phyloP scores from a whole-genome alignment of 2,329 filamentous ascomycete genomes.

The Trichothecium roseum region DNA sequence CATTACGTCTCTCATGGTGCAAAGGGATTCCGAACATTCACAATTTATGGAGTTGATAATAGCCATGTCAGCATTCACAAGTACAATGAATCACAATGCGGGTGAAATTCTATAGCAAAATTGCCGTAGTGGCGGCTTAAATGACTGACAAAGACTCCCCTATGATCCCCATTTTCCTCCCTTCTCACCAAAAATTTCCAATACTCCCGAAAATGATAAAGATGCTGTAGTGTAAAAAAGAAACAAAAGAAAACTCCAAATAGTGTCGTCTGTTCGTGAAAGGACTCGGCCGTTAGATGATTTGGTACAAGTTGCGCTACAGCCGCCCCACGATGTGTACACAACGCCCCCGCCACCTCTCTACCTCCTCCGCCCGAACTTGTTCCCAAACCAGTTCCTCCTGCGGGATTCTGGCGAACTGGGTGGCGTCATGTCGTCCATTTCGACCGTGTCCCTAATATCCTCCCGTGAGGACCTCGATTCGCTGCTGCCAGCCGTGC shows the following conservation, averaged over 20 bases:
- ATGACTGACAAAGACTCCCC: too few relatives aligned
- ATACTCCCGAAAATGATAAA: neutral
- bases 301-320: neutral
- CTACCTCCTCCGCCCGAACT: constrained; percentile 1
- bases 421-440: constrained; percentile 5
- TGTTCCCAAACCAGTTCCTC: neutral
- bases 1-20: too few relatives aligned
- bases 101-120: too few relatives aligned
- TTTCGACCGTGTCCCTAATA: too few relatives aligned
- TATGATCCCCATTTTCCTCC: too few relatives aligned
- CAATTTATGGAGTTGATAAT: too few relatives aligned
- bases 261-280: neutral
- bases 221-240: neutral
- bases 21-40: too few relatives aligned
- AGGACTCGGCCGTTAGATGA: constrained; percentile 1
- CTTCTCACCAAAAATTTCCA: too few relatives aligned
- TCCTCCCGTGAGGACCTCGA: neutral
- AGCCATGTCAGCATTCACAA: too few relatives aligned
- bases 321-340: neutral
- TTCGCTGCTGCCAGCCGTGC: constrained; percentile 8
- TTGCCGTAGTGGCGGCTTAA: too few relatives aligned
- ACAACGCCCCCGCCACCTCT: neutral
- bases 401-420: constrained; percentile 5
- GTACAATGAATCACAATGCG: neutral
- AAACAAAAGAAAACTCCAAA: neutral